Evolutionary conservation across 257 asterid species (phyloP).

Genomic region (Henckelia pumila): DNA sequence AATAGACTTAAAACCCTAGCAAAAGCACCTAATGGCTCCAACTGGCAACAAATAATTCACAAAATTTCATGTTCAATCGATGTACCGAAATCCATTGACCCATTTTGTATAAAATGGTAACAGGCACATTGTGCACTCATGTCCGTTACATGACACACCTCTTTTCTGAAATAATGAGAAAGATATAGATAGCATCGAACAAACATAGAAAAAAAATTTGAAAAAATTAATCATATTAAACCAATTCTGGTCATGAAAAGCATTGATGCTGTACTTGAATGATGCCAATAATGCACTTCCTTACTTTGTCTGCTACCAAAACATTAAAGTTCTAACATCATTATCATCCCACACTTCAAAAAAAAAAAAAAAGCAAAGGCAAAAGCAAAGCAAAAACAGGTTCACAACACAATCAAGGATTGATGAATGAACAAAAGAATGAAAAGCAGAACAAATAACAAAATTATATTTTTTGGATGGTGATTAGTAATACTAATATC

Average conservation of each 20-base stretch:
- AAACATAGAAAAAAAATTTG: too few relatives aligned
- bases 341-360: neutral
- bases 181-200: too few relatives aligned
- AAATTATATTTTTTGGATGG: too few relatives aligned
- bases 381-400: neutral
- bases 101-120: neutral
- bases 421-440: neutral
- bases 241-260: neutral
- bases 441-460: neutral
- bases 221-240: too few relatives aligned
- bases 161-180: too few relatives aligned
- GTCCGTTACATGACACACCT: too few relatives aligned
- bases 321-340: neutral
- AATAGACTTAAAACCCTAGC: neutral
- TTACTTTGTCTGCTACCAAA: neutral
- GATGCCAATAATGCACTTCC: too few relatives aligned
- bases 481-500: neutral
- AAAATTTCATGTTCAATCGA: too few relatives aligned
- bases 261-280: neutral
- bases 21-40: neutral
- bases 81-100: neutral
- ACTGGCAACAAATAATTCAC: neutral
- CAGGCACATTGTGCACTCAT: too few relatives aligned
- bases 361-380: neutral
- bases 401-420: neutral